Evolutionary conservation across 2,329 filamentous ascomycete genomes (phyloP).

Genomic region (Mycosphaerella arachidis): DNA sequence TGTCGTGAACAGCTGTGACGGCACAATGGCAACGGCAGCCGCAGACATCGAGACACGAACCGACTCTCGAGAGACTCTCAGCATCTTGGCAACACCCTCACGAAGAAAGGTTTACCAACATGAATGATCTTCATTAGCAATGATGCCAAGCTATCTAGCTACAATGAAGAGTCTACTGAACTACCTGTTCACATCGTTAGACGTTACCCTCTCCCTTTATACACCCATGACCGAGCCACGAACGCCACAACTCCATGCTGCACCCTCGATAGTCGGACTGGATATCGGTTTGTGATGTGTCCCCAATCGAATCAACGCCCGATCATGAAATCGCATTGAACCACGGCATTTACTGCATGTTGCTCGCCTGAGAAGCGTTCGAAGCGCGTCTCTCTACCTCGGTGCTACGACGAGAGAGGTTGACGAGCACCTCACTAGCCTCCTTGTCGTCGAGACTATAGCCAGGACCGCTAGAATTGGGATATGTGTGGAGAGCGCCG

Average conservation of each 20-base stretch:
- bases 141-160: not conserved
- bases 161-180: not conserved
- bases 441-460: conserved; percentile 21
- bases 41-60: too few relatives aligned
- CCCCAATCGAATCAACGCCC: not conserved
- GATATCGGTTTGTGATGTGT: not conserved
- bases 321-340: not conserved
- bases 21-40: too few relatives aligned
- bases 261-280: not conserved
- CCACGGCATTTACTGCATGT: not conserved
- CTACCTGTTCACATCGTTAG: not conserved
- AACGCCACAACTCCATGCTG: not conserved
- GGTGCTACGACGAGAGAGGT: conserved; percentile 14
- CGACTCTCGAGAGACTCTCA: too few relatives aligned
- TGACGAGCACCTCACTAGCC: conserved; percentile 18
- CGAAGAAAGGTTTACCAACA: too few relatives aligned
- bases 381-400: not conserved
- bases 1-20: too few relatives aligned
- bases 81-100: too few relatives aligned
- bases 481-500: conserved; percentile 18
- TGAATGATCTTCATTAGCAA: not conserved
- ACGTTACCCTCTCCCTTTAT: not conserved
- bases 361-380: not conserved
- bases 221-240: not conserved
- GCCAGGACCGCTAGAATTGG: conserved; percentile 11